Evolutionary conservation across 75 land plant species (phyloP).

Genomic region (Picea sitchensis): DNA sequence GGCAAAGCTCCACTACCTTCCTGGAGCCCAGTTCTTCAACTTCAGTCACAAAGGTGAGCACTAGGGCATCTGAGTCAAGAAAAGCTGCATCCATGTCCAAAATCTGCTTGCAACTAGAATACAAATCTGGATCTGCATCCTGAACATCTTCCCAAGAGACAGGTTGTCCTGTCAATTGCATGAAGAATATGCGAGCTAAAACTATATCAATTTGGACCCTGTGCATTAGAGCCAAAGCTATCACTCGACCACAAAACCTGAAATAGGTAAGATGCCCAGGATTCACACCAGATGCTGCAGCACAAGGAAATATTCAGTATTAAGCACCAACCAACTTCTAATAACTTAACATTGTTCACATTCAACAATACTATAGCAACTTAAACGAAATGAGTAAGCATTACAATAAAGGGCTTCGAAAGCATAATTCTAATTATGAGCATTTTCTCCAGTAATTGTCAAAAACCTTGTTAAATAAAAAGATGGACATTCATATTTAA

Average conservation of each 20-base stretch:
- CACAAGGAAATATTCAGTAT: neutral
- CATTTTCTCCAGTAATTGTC: neutral
- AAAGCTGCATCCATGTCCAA: conserved; percentile 74
- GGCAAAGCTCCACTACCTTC: conserved; percentile 68
- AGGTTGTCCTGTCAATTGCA: conserved; percentile 54
- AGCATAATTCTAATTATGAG: neutral
- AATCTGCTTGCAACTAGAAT: conserved; percentile 79
- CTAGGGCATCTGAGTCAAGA: conserved; percentile 80
- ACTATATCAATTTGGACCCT: conserved; percentile 71
- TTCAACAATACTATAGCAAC: neutral
- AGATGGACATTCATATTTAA: neutral
- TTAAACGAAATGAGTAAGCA: neutral
- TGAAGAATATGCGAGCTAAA: conserved; percentile 64
- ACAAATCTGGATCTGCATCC: conserved; percentile 87
- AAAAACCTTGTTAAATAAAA: neutral
- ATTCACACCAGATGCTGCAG: conserved; percentile 69
- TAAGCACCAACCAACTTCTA: neutral
- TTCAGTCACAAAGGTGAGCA: conserved; percentile 84
- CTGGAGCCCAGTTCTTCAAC: conserved; percentile 74
- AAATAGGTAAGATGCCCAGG: conserved; percentile 75
- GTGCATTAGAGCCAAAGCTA: conserved; percentile 82
- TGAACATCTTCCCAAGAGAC: conserved; percentile 75
- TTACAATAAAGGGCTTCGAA: neutral
- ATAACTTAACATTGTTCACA: neutral
- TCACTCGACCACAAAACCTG: conserved; percentile 63